Conservation (phyloP, 2,329 filamentous ascomycete species). For the Colletotrichum noveboracense region DNA sequence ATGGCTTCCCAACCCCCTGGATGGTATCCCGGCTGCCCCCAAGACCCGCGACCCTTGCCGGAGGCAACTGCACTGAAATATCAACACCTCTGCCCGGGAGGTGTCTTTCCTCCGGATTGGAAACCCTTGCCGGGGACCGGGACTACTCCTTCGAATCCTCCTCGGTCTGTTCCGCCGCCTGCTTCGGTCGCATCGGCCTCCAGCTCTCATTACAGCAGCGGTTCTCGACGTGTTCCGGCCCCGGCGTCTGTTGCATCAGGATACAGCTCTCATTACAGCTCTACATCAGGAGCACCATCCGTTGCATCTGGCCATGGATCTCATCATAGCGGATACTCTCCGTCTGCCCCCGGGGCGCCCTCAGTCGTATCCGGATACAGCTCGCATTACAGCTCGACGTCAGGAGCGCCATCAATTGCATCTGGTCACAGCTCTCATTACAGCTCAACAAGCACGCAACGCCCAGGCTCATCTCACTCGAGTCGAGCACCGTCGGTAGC, state of each 20-base stretch:
- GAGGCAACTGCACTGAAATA: background rate
- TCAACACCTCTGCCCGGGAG: background rate
- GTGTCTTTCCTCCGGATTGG: background rate
- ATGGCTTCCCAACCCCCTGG: background rate
- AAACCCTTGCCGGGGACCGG: background rate
- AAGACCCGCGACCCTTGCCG: background rate
- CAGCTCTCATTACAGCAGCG: background rate
- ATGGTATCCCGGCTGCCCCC: background rate
- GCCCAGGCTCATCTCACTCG: background rate
- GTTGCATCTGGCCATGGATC: background rate
- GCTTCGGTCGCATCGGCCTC: background rate
- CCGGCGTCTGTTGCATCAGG: background rate
- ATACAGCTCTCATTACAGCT: background rate
- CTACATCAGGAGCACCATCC: background rate
- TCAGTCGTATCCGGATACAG: background rate
- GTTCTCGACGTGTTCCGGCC: background rate
- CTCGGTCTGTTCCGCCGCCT: background rate
- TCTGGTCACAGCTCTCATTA: background rate
- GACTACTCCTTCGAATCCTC: background rate
- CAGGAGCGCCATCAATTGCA: background rate
- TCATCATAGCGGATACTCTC: background rate
- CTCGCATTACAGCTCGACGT: background rate
- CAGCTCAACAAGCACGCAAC: background rate
- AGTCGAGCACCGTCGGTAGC: background rate
- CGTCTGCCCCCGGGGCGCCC: background rate